These are phyloP conservation scores for Tetrahymena thermophila DNA, from an alignment of 73 alveolate species.

Conservation along the genomic window DNA sequence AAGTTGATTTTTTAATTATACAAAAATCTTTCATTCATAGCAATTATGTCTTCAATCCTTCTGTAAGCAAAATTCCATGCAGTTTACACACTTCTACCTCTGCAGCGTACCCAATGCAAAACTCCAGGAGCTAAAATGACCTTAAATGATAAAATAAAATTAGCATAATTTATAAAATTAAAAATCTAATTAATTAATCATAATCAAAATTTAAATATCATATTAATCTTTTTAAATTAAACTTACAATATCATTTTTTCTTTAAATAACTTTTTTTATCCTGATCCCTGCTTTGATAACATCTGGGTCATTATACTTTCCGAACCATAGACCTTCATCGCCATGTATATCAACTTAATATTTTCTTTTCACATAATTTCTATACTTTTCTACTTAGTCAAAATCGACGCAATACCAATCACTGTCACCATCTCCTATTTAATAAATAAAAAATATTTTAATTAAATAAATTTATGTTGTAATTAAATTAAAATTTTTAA, in stretches of 20 bases:
- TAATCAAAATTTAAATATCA: not conserved
- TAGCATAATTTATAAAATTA: not conserved
- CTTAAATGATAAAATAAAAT: not conserved
- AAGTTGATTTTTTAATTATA: constrained; percentile 41
- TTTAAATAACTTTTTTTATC: not conserved
- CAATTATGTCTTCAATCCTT: constrained; percentile 23
- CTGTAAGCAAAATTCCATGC: constrained; percentile 68
- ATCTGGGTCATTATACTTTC: constrained; percentile 26
- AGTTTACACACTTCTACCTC: constrained; percentile 54
- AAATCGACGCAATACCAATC: constrained; percentile 54
- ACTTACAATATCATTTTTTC: not conserved
- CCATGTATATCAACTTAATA: constrained; percentile 43
- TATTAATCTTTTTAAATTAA: not conserved
- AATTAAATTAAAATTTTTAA: not conserved
- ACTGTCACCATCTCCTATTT: constrained; percentile 53
- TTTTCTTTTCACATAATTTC: constrained; percentile 21
- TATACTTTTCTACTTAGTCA: constrained; percentile 15
- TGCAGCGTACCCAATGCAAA: constrained; percentile 63
- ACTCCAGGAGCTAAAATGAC: constrained; percentile 63
- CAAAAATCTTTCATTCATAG: constrained; percentile 43
- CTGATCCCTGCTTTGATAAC: constrained; percentile 9
- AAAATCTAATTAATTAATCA: not conserved
- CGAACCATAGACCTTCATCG: constrained; percentile 61
- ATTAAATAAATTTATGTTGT: not conserved
- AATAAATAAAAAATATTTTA: not conserved